Percentiles rank a stretch among this genome's conserved stretches.
Evolutionary conservation across 2,329 filamentous ascomycete species (phyloP).

Genomic region (Gremmenia infestans): DNA sequence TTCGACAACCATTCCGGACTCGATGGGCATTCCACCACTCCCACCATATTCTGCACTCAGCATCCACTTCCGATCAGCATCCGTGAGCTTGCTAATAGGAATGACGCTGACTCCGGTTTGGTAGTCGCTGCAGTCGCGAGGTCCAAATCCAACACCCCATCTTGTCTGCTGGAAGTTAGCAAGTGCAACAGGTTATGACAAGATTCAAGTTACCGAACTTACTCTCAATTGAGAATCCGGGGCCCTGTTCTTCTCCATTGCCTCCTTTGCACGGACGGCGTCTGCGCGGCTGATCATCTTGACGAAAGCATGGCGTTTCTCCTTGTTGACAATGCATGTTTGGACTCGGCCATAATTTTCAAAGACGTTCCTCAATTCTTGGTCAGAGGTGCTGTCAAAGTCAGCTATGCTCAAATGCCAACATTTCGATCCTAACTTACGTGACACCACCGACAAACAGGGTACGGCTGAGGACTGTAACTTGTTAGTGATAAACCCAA

Average conservation of each 20-base stretch:
- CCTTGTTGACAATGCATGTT: slow-evolving; percentile 96
- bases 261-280: slow-evolving; percentile 76
- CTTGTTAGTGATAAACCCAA: slow-evolving; percentile 16
- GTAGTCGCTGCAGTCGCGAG: slow-evolving; percentile 96
- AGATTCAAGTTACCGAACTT: slow-evolving; percentile 10
- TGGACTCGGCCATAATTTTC: slow-evolving; percentile 80
- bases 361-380: slow-evolving; percentile 78
- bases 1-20: slow-evolving; percentile 82
- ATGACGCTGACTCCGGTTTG: slow-evolving; percentile 87
- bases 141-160: slow-evolving; percentile 97
- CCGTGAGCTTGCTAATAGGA: slow-evolving; percentile 85
- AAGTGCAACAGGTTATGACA: neutral
- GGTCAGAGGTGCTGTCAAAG: slow-evolving; percentile 61
- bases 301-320: slow-evolving; percentile 97
- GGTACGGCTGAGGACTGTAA: slow-evolving; percentile 77
- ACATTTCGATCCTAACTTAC: slow-evolving; percentile 44
- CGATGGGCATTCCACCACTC: slow-evolving; percentile 77
- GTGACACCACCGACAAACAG: slow-evolving; percentile 95
- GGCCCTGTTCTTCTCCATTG: slow-evolving; percentile 75
- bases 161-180: slow-evolving; percentile 59
- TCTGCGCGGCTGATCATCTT: slow-evolving; percentile 93
- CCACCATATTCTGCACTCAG: slow-evolving; percentile 89
- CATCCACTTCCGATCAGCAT: slow-evolving; percentile 97
- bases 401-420: slow-evolving; percentile 23
- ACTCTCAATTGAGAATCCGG: slow-evolving; percentile 49